Evolutionary conservation across 805 yeast genomes (phyloP).

Genomic region (Yamadazyma sp.): DNA sequence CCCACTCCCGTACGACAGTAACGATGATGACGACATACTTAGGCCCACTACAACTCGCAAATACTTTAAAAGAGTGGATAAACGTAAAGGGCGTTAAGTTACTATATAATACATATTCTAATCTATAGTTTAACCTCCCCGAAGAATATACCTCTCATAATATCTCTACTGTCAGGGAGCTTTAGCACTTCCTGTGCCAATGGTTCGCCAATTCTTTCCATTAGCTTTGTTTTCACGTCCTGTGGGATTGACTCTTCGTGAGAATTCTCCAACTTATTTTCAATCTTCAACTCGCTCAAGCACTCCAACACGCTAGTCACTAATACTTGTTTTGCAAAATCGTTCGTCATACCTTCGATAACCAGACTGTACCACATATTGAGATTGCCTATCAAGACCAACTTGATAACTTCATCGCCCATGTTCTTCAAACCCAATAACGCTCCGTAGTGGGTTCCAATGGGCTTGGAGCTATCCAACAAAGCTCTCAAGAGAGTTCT

Average conservation of each 20-base stretch:
- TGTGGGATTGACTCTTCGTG: conserved; percentile 34
- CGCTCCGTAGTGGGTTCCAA: conserved; percentile 92
- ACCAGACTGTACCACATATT: conserved; percentile 74
- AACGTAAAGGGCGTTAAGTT: conserved; percentile 9
- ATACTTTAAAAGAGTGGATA: conserved; percentile 8
- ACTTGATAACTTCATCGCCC: conserved; percentile 85
- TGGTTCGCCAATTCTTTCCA: conserved; percentile 59
- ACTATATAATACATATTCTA: conserved; percentile 1
- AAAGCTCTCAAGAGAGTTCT: conserved; percentile 90
- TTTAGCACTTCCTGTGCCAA: conserved; percentile 51
- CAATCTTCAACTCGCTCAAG: conserved; percentile 47
- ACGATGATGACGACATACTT: background rate
- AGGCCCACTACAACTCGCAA: background rate
- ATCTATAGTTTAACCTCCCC: conserved; percentile 49
- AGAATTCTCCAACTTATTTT: conserved; percentile 12
- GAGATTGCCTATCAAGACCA: conserved; percentile 80
- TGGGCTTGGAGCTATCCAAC: conserved; percentile 76
- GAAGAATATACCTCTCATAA: conserved; percentile 67
- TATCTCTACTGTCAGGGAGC: conserved; percentile 47
- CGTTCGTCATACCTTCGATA: conserved; percentile 43
- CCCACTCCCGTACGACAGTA: no score
- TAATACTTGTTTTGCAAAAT: conserved; percentile 47
- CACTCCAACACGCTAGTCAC: conserved; percentile 52
- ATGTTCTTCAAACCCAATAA: conserved; percentile 78
- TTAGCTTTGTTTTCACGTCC: conserved; percentile 42